Evolutionary conservation across 192 early-diverging fungal genomes (phyloP).

Genomic region (Rhizoclosmatium sp.): DNA sequence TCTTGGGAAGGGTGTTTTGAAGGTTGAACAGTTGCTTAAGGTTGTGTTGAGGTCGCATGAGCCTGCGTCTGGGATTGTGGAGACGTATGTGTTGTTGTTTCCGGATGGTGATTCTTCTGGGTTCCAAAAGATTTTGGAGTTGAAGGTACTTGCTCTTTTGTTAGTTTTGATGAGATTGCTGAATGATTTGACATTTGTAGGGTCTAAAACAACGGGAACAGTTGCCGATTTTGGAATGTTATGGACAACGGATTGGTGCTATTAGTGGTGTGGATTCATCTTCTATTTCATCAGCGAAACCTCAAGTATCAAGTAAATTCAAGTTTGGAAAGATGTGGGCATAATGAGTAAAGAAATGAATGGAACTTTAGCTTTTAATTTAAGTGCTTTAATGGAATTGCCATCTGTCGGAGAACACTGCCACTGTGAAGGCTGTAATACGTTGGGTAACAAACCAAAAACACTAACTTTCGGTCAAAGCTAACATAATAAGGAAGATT

Average conservation of each 20-base stretch:
- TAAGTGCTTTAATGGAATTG: not conserved
- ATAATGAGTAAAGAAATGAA: not conserved
- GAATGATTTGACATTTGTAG: conserved; percentile 6
- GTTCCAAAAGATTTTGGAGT: conserved; percentile 82
- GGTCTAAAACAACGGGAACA: conserved; percentile 55
- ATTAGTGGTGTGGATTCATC: not conserved
- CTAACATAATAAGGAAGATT: conserved; percentile 3
- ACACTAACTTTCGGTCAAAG: not conserved
- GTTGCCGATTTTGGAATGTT: conserved; percentile 46
- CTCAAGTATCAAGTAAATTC: not conserved
- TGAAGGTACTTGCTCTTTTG: conserved; percentile 69
- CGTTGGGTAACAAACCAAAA: not conserved
- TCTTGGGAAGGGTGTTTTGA: conserved; percentile 80
- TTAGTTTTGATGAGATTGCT: not conserved
- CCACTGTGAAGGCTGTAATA: conserved; percentile 4
- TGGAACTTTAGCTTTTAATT: not conserved
- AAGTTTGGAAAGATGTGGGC: conserved; percentile 25
- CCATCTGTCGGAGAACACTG: conserved; percentile 27
- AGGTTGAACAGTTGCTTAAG: conserved; percentile 89
- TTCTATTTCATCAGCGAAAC: not conserved
- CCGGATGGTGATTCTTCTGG: conserved; percentile 69
- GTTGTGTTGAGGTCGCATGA: conserved; percentile 85
- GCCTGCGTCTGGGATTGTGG: conserved; percentile 83
- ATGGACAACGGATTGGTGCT: conserved; percentile 38
- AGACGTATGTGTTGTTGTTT: conserved; percentile 89